Percentiles rank a stretch among this genome's conserved stretches.
Evolutionary conservation across 805 yeast species (phyloP).

Genomic region (Blastobotrys peoriensis): DNA sequence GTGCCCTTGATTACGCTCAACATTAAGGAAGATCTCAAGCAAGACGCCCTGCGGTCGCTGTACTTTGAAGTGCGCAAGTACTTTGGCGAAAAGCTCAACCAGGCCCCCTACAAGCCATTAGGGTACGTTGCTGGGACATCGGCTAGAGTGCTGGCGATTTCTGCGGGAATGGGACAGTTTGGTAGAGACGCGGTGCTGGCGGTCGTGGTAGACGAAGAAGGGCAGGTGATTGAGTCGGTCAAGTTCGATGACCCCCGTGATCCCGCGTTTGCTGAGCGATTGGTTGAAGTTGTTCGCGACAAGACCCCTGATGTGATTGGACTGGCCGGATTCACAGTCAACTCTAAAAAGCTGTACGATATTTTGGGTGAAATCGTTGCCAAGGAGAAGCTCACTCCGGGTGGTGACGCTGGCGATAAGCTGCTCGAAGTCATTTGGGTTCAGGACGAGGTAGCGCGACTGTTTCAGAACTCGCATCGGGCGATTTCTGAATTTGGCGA

Average conservation of each 20-base stretch:
- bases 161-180: conserved; percentile 81
- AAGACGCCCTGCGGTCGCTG: conserved; percentile 66
- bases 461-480: conserved; percentile 72
- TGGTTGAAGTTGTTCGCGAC: conserved; percentile 53
- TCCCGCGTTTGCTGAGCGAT: conserved; percentile 57
- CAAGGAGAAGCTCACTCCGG: conserved; percentile 41
- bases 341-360: conserved; percentile 55
- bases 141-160: conserved; percentile 75
- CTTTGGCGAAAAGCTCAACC: conserved; percentile 71
- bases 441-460: conserved; percentile 87
- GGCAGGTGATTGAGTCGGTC: conserved; percentile 67
- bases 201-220: conserved; percentile 69
- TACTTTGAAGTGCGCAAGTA: conserved; percentile 63
- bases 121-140: conserved; percentile 72
- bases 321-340: conserved; percentile 79
- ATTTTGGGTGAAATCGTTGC: conserved; percentile 49
- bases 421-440: conserved; percentile 70
- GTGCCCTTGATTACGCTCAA: conserved; percentile 63
- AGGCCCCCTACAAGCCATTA: conserved; percentile 86
- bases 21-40: conserved; percentile 75
- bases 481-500: conserved; percentile 79
- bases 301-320: conserved; percentile 86
- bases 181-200: conserved; percentile 83
- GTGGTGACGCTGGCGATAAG: conserved; percentile 31
- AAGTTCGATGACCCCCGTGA: conserved; percentile 64